These are phyloP conservation scores for Taphrina confusa DNA, from an alignment of 1,139 yeast genomes.

Conservation along the genomic window DNA sequence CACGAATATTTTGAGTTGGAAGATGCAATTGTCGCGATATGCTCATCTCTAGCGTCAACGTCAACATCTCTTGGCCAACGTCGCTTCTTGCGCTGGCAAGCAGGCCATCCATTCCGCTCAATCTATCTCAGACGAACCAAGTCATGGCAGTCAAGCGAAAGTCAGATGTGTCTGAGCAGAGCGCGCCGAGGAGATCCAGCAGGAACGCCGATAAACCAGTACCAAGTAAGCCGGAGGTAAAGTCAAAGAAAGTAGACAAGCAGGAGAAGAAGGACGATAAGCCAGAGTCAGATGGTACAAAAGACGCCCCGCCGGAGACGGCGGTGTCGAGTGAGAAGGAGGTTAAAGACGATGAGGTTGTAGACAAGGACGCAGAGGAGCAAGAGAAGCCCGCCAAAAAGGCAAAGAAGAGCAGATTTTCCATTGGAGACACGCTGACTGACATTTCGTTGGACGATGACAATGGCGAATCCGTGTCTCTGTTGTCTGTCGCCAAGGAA, in stretches of 20 bases:
- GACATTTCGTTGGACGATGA: slow-evolving; percentile 62
- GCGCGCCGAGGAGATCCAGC: slow-evolving; percentile 18
- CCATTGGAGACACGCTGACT: slow-evolving; percentile 72
- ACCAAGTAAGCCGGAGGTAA: neutral
- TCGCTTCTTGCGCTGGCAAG: too few species aligned
- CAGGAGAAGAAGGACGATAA: neutral
- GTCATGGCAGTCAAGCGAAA: slow-evolving; percentile 14
- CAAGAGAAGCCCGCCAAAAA: slow-evolving; percentile 27
- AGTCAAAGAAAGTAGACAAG: neutral
- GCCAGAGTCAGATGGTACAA: neutral
- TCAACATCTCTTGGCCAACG: too few species aligned
- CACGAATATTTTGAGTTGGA: too few species aligned
- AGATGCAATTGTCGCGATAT: too few species aligned
- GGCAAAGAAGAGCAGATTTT: slow-evolving; percentile 43
- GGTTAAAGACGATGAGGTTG: neutral
- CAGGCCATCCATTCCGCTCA: too few species aligned
- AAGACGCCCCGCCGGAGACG: neutral
- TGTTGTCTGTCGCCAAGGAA: slow-evolving; percentile 54
- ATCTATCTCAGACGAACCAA: too few species aligned
- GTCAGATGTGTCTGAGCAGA: slow-evolving; percentile 8
- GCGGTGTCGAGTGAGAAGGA: neutral
- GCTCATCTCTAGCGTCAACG: too few species aligned
- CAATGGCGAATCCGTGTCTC: slow-evolving; percentile 57
- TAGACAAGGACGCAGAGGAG: neutral
- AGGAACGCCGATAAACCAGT: slow-evolving; percentile 6